These are phyloP conservation scores for Protostelium mycophagum DNA, from an alignment of 78 protist species.

Conservation along the genomic window DNA sequence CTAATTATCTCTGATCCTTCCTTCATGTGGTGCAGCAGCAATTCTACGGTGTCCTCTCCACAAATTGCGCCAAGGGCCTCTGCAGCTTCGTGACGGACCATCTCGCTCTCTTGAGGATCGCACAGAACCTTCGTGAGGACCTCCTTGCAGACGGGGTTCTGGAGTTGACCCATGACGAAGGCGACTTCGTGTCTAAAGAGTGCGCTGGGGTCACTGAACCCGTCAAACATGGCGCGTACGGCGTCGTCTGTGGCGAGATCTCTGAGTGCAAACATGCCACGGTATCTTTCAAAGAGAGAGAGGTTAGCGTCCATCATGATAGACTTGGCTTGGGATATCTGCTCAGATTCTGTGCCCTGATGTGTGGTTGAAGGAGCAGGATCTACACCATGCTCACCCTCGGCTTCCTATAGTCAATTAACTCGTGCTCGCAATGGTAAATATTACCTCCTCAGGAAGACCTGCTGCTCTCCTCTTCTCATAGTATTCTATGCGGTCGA, in stretches of 20 bases:
- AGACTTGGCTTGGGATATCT: not conserved
- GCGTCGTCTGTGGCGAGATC: constrained; percentile 28
- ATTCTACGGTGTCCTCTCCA: constrained; percentile 16
- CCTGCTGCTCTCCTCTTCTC: no score
- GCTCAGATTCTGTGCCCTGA: not conserved
- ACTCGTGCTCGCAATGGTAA: not conserved
- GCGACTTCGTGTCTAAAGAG: constrained; percentile 78
- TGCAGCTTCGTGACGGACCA: constrained; percentile 85
- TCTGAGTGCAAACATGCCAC: constrained; percentile 56
- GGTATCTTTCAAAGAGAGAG: constrained; percentile 51
- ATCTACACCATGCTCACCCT: not conserved
- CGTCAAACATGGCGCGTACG: no score
- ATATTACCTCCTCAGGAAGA: no score
- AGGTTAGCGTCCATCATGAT: no score
- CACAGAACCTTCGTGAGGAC: constrained; percentile 20
- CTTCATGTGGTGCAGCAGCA: constrained; percentile 14
- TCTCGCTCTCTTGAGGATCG: constrained; percentile 43
- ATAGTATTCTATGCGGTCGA: constrained; percentile 38
- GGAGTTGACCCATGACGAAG: constrained; percentile 77
- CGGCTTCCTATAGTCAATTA: no score
- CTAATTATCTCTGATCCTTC: constrained; percentile 55
- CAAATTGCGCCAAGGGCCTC: constrained; percentile 80
- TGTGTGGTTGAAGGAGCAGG: not conserved
- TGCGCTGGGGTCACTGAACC: no score
- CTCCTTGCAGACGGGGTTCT: constrained; percentile 27